Percentiles rank a stretch among this genome's conserved stretches.
Evolutionary conservation across 2,329 filamentous ascomycete genomes (phyloP).

Genomic region (Diaporthe nobilis): DNA sequence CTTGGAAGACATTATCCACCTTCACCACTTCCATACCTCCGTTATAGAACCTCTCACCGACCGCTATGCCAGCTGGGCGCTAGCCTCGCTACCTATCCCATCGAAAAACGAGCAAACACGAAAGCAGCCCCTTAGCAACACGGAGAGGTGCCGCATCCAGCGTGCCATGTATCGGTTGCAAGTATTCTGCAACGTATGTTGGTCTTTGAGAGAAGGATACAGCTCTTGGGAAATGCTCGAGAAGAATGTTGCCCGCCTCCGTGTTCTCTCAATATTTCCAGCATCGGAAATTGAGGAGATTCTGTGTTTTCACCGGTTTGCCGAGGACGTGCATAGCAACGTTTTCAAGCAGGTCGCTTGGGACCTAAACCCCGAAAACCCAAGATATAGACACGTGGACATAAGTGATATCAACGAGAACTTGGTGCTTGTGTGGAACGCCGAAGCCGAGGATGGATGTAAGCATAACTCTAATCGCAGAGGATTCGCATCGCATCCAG

Average conservation of each 20-base stretch:
- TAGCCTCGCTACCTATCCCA: slow-evolving; percentile 25
- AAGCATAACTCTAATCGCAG: not conserved
- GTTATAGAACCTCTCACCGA: slow-evolving; percentile 41
- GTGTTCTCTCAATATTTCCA: slow-evolving; percentile 15
- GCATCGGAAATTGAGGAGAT: slow-evolving; percentile 30
- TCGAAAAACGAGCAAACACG: not conserved
- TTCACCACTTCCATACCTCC: slow-evolving; percentile 38
- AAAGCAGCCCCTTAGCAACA: slow-evolving; percentile 13
- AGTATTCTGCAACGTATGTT: slow-evolving; percentile 37
- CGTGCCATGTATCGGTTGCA: slow-evolving; percentile 39
- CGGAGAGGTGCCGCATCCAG: slow-evolving; percentile 37
- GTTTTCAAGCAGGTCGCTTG: slow-evolving; percentile 21
- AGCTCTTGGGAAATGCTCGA: not conserved
- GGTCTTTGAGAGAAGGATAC: not conserved
- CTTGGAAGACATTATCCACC: slow-evolving; percentile 32
- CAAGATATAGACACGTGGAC: slow-evolving; percentile 1
- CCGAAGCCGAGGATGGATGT: not conserved
- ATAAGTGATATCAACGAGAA: not conserved
- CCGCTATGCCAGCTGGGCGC: slow-evolving; percentile 40
- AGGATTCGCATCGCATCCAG: not conserved
- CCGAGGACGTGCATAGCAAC: not conserved
- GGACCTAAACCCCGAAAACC: slow-evolving; percentile 19
- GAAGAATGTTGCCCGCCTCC: not conserved
- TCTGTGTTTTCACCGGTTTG: slow-evolving; percentile 14
- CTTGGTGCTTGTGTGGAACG: not conserved